Percentiles rank a stretch among this genome's conserved stretches.
Conservation (phyloP, 2,329 filamentous ascomycete species). For the Colletotrichum navitas region DNA sequence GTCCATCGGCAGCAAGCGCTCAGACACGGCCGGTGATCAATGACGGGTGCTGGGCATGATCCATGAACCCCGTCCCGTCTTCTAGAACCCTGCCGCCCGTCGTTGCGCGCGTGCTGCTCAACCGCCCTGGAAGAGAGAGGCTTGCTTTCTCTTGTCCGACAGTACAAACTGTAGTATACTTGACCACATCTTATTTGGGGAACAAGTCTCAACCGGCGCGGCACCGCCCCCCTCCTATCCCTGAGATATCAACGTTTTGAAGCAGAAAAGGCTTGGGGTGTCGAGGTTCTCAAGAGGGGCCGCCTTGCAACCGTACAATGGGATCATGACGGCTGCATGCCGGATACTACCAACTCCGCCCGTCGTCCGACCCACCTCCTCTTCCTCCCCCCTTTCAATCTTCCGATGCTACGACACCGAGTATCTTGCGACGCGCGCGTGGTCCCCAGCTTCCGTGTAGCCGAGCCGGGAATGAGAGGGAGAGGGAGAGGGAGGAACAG, state of each 20-base stretch:
- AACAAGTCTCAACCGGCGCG: background rate
- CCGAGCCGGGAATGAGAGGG: too few relatives aligned
- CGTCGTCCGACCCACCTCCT: background rate
- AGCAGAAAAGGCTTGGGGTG: background rate
- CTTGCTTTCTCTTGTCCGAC: background rate
- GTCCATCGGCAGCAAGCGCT: conserved; percentile 14
- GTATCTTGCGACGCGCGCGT: background rate
- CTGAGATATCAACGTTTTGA: background rate
- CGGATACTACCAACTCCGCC: background rate
- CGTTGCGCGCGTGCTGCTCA: background rate
- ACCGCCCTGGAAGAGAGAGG: background rate
- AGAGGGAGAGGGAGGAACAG: too few relatives aligned
- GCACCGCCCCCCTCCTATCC: background rate
- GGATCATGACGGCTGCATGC: background rate
- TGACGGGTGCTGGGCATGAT: conserved; percentile 1
- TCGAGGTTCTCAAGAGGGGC: background rate
- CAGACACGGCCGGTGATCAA: conserved; percentile 3
- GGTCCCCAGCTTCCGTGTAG: too few relatives aligned
- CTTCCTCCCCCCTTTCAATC: background rate
- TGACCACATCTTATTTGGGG: background rate
- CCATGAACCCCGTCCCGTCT: conserved; percentile 27
- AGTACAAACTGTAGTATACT: background rate
- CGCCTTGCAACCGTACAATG: too few relatives aligned
- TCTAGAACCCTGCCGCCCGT: conserved; percentile 4
- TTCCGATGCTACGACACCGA: background rate